phyloP scores from a whole-genome alignment of 768 basidiomycete genomes.

The Boletus subparvulus region DNA sequence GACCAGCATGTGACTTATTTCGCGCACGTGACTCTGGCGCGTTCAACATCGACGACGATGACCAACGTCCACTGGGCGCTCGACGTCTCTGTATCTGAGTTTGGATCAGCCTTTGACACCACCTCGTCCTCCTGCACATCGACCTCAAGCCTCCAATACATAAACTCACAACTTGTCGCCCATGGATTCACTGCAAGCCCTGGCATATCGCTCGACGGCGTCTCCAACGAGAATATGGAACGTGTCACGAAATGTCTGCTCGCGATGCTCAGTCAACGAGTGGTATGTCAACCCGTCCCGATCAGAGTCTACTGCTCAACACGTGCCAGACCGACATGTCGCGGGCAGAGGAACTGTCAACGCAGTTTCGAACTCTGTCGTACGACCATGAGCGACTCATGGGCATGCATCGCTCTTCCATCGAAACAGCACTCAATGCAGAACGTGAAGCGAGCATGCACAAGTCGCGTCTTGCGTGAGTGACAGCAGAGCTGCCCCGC shows the following conservation, averaged over 20 bases:
- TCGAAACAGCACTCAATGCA: constrained; percentile 64
- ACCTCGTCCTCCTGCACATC: constrained; percentile 48
- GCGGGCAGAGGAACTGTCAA: constrained; percentile 71
- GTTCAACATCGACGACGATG: constrained; percentile 21
- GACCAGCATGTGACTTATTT: constrained; percentile 13
- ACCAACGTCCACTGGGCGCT: constrained; percentile 51
- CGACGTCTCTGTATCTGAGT: constrained; percentile 41
- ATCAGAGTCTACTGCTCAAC: constrained; percentile 16
- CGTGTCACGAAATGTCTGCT: constrained; percentile 72
- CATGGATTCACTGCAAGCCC: constrained; percentile 71
- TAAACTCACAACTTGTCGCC: constrained; percentile 79
- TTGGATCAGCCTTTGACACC: constrained; percentile 46
- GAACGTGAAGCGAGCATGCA: constrained; percentile 76
- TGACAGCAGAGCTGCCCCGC: constrained; percentile 13
- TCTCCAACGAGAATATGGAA: constrained; percentile 55
- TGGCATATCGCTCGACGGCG: constrained; percentile 67
- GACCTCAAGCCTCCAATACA: constrained; percentile 67
- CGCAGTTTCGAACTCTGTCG: constrained; percentile 70
- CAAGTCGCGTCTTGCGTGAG: constrained; percentile 72
- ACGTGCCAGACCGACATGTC: constrained; percentile 65
- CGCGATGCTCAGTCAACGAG: constrained; percentile 69
- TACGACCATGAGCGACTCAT: constrained; percentile 80
- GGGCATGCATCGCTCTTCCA: constrained; percentile 58
- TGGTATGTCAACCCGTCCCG: constrained; percentile 49
- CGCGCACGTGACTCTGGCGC: constrained; percentile 30